phyloP scores from a whole-genome alignment of 2,329 filamentous ascomycete genomes.

The Trichophyton rubrum region DNA sequence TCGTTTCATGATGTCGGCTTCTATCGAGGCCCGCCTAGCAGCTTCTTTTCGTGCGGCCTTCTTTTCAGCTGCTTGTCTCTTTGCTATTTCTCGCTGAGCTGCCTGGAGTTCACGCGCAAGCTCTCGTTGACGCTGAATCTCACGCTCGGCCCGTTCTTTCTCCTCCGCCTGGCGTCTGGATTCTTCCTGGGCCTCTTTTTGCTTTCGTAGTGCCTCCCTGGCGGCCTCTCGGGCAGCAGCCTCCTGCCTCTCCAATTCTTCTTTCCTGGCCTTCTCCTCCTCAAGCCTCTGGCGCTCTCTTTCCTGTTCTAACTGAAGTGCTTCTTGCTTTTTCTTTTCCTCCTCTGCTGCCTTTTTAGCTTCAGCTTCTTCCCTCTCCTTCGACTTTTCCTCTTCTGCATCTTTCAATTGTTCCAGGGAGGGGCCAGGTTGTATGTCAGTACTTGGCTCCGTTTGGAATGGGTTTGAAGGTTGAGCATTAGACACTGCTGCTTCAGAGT shows the following conservation, averaged over 20 bases:
- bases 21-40: constrained; percentile 10
- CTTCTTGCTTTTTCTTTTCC: background rate
- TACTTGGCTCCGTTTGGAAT: background rate
- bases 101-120: constrained; percentile 10
- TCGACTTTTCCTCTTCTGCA: background rate
- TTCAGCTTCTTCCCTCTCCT: background rate
- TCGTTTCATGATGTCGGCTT: constrained; percentile 13
- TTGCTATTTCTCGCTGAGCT: constrained; percentile 11
- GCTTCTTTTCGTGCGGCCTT: constrained; percentile 7
- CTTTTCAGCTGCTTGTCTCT: constrained; percentile 9
- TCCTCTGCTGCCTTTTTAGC: background rate
- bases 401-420: background rate
- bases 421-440: background rate
- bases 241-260: constrained; percentile 6
- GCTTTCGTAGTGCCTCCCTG: background rate
- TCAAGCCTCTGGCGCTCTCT: constrained; percentile 3
- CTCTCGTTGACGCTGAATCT: constrained; percentile 8
- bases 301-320: background rate
- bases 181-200: constrained; percentile 4
- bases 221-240: background rate
- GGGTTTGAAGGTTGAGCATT: background rate
- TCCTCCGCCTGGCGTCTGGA: constrained; percentile 8
- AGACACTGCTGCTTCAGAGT: background rate
- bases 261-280: constrained; percentile 9
- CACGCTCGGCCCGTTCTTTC: constrained; percentile 7